A percentile compares a stretch with the other conserved stretches of the same genome.
Evolutionary conservation across 495 filamentous ascomycete genomes (phyloP).

Genomic region (Hypoxylon cercidicola): DNA sequence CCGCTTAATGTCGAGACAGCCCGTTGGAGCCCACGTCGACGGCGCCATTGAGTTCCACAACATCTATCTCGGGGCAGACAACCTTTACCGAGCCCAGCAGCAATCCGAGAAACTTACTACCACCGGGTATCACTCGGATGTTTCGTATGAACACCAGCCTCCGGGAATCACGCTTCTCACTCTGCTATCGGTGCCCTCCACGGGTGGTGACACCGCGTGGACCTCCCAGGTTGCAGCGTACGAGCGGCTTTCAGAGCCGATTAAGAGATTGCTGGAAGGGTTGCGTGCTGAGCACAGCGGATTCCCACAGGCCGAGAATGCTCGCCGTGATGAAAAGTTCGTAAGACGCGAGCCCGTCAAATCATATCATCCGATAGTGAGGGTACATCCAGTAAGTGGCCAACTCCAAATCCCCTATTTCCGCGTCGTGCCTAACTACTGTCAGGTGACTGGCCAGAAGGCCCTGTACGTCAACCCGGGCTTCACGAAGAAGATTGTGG

Average conservation of each 20-base stretch:
- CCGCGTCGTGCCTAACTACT: conserved; percentile 8
- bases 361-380: conserved; percentile 75
- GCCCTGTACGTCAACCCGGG: conserved; percentile 83
- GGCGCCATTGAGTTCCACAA: conserved; percentile 58
- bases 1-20: conserved; percentile 38
- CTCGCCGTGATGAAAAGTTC: conserved; percentile 66
- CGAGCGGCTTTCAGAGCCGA: conserved; percentile 70
- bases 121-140: conserved; percentile 56
- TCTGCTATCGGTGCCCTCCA: conserved; percentile 73
- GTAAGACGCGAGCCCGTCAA: conserved; percentile 74
- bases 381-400: conserved; percentile 67
- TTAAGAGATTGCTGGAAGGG: conserved; percentile 77
- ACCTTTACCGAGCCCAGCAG: conserved; percentile 55
- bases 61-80: conserved; percentile 60
- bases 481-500: conserved; percentile 80
- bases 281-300: conserved; percentile 78
- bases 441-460: conserved; percentile 76
- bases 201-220: conserved; percentile 82
- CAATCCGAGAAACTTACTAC: conserved; percentile 61
- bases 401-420: background rate
- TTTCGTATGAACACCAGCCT: conserved; percentile 81
- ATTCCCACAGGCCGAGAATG: conserved; percentile 74
- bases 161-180: conserved; percentile 80
- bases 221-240: conserved; percentile 79
- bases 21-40: conserved; percentile 57